These are phyloP conservation scores for Pouteria campechiana DNA, from an alignment of 179 eudicot genomes.

Conservation along the genomic window DNA sequence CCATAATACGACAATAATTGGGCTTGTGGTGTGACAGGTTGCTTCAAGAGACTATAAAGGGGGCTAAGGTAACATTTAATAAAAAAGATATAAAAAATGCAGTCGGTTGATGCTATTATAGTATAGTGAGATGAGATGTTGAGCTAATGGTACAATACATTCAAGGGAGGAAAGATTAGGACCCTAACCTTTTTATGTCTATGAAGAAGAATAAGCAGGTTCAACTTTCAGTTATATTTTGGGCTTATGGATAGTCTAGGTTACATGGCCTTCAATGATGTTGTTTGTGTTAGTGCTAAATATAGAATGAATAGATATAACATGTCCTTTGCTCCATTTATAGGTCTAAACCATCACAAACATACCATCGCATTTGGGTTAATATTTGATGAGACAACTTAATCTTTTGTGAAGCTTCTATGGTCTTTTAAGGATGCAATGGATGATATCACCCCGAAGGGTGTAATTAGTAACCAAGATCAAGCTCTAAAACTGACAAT, in stretches of 20 bases:
- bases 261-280: conserved; percentile 48
- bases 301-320: conserved; percentile 52
- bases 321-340: conserved; percentile 51
- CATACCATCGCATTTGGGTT: conserved; percentile 67
- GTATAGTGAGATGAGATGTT: no score
- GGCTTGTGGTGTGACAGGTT: no score
- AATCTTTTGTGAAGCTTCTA: conserved; percentile 60
- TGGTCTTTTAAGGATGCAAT: conserved; percentile 63
- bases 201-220: no score
- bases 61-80: no score
- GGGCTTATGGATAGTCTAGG: conserved; percentile 78
- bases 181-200: no score
- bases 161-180: no score
- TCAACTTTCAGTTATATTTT: no score
- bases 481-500: conserved; percentile 31
- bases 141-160: no score
- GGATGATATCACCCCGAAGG: conserved; percentile 51
- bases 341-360: conserved; percentile 73
- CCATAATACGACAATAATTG: no score
- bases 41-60: no score
- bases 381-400: conserved; percentile 41
- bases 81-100: no score
- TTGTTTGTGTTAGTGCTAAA: conserved; percentile 48
- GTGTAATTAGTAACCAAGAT: conserved; percentile 54
- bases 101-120: no score